A percentile compares a stretch with the other conserved stretches of the same genome.
phyloP scores from a whole-genome alignment of 495 filamentous ascomycete genomes.

The Venustampulla echinocandica region DNA sequence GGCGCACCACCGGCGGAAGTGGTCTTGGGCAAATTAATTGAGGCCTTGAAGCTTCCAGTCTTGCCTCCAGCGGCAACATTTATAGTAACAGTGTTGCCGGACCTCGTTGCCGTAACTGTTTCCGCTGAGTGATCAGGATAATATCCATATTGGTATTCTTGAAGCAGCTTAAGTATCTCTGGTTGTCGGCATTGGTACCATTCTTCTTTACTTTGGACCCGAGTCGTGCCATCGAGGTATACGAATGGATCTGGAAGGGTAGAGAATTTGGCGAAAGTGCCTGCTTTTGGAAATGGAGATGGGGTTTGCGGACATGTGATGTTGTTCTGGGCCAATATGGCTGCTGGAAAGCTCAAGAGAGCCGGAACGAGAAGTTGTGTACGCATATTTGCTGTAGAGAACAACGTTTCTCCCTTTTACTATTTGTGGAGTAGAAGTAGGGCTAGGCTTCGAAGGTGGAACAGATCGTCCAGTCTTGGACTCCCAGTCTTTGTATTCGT shows the following conservation, averaged over 20 bases:
- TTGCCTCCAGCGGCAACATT: slow-evolving; percentile 38
- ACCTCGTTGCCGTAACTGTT: slow-evolving; percentile 41
- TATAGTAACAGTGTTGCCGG: slow-evolving; percentile 39
- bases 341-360: not conserved
- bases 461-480: not conserved
- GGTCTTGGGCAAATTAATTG: slow-evolving; percentile 34
- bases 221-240: slow-evolving; percentile 35
- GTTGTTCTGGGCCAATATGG: not conserved
- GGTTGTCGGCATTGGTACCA: slow-evolving; percentile 45
- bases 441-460: not conserved
- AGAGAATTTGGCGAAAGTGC: slow-evolving; percentile 27
- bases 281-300: slow-evolving; percentile 3
- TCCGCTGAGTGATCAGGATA: slow-evolving; percentile 44
- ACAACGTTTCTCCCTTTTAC: too few species aligned
- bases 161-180: slow-evolving; percentile 42
- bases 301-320: slow-evolving; percentile 8
- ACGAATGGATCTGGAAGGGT: slow-evolving; percentile 43
- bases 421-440: not conserved
- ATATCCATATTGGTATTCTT: slow-evolving; percentile 48
- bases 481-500: not conserved
- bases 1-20: slow-evolving; percentile 29
- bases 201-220: slow-evolving; percentile 37
- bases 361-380: not conserved
- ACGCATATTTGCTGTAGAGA: too few species aligned
- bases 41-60: slow-evolving; percentile 37